These are phyloP conservation scores for Talaromyces sp. DNA, from an alignment of 2,329 filamentous ascomycete genomes.

Conservation along the genomic window DNA sequence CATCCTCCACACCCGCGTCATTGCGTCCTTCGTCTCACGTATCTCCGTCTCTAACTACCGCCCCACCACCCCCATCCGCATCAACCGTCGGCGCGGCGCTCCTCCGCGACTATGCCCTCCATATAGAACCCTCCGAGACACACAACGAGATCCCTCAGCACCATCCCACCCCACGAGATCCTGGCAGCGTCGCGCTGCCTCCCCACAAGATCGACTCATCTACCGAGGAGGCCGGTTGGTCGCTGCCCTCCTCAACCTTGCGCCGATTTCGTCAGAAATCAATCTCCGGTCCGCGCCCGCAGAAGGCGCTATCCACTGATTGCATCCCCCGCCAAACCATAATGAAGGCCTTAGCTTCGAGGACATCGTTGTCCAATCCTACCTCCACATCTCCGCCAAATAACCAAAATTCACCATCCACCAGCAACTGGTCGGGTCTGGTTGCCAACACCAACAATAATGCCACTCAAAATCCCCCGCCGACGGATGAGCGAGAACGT, in stretches of 20 bases:
- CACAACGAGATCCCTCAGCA: conserved; percentile 35
- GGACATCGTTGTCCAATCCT: neutral
- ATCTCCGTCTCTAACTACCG: conserved; percentile 24
- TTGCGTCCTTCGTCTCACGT: conserved; percentile 23
- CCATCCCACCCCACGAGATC: conserved; percentile 20
- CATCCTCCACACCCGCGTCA: conserved; percentile 8
- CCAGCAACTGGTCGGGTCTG: conserved; percentile 63
- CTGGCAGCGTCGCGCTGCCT: conserved; percentile 22
- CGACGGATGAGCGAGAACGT: conserved; percentile 30
- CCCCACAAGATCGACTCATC: conserved; percentile 22
- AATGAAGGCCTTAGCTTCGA: conserved; percentile 77
- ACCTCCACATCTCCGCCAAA: conserved; percentile 56
- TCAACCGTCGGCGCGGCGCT: conserved; percentile 41
- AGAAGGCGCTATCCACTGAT: conserved; percentile 61
- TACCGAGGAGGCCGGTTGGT: conserved; percentile 30
- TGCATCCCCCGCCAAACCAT: conserved; percentile 76
- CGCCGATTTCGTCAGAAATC: conserved; percentile 40
- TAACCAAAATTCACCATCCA: conserved; percentile 55
- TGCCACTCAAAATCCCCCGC: conserved; percentile 19
- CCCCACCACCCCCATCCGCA: conserved; percentile 27
- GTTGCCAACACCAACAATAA: conserved; percentile 43
- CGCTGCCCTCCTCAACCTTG: conserved; percentile 34
- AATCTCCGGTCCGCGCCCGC: conserved; percentile 35
- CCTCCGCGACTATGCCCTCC: conserved; percentile 47
- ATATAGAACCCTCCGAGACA: conserved; percentile 47